Percentiles rank a stretch among this genome's conserved stretches.
These are phyloP conservation scores for Canavalia ensiformis DNA, from an alignment of 306 rosid genomes.

Conservation along the genomic window DNA sequence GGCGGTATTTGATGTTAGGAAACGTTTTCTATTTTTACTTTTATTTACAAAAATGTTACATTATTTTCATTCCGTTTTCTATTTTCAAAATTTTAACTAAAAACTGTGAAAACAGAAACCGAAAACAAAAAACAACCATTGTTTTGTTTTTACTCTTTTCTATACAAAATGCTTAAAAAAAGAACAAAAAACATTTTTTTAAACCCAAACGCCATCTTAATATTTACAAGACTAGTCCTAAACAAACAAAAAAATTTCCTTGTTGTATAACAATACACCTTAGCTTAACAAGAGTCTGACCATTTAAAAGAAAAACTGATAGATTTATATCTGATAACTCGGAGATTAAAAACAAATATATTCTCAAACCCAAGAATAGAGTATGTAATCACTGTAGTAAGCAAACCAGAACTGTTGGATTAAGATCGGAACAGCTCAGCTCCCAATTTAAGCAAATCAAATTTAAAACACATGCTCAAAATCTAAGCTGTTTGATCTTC, in stretches of 20 bases:
- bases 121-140: too few relatives aligned
- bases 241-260: not conserved
- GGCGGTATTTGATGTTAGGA: too few relatives aligned
- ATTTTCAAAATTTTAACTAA: too few relatives aligned
- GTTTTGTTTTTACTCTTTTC: too few relatives aligned
- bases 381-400: not conserved
- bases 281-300: constrained; percentile 22
- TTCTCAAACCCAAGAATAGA: constrained; percentile 24
- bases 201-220: too few relatives aligned
- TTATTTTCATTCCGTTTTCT: too few relatives aligned
- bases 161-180: too few relatives aligned
- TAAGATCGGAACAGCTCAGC: not conserved
- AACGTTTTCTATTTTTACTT: too few relatives aligned
- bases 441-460: not conserved
- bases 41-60: too few relatives aligned
- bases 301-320: constrained; percentile 11
- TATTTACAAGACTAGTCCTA: not conserved
- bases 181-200: too few relatives aligned
- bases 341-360: constrained; percentile 1
- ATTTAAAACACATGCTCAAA: not conserved
- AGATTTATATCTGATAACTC: not conserved
- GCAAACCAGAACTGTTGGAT: not conserved
- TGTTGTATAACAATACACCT: not conserved
- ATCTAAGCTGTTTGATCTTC: not conserved
- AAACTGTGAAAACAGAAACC: too few relatives aligned